phyloP scores from a whole-genome alignment of 2,329 filamentous ascomycete genomes.

The Fusarium decemcellulare region DNA sequence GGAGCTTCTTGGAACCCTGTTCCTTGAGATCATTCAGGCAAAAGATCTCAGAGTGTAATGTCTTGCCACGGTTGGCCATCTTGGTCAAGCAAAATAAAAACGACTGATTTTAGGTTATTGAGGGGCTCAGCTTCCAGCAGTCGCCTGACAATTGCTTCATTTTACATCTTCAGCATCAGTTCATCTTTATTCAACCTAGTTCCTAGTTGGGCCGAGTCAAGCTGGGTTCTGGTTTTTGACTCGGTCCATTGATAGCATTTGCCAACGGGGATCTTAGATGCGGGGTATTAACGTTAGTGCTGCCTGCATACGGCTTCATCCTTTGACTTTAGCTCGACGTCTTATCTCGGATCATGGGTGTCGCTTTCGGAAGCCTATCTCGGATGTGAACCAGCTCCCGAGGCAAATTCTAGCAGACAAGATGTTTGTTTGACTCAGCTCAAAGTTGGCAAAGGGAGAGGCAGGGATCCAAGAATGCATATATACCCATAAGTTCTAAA shows the following conservation, averaged over 20 bases:
- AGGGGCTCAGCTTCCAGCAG: not conserved
- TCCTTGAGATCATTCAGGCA: conserved; percentile 17
- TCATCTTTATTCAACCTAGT: conserved; percentile 1
- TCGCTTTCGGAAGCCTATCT: conserved; percentile 1
- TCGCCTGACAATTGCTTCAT: not conserved
- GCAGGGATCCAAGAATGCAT: not conserved
- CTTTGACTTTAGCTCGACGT: not conserved
- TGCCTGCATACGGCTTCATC: not conserved
- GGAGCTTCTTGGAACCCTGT: conserved; percentile 9
- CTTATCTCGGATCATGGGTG: not conserved
- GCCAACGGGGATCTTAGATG: not conserved
- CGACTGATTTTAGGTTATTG: not conserved
- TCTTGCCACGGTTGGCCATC: conserved; percentile 15
- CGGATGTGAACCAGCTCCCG: not conserved
- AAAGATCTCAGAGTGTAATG: conserved; percentile 15
- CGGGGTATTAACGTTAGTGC: not conserved
- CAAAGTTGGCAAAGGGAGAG: not conserved
- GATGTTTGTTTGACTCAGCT: conserved; percentile 5
- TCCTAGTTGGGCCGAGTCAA: conserved; percentile 5
- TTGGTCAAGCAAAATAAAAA: not conserved
- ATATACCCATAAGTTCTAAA: not conserved
- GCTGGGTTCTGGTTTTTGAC: not conserved
- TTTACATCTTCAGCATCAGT: not conserved
- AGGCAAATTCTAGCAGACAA: not conserved
- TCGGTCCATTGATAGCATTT: not conserved